Percentiles rank a stretch among this genome's conserved stretches.
Conservation (phyloP, 1,284 basidiomycete genomes). For the Laetiporus sulphureus region DNA sequence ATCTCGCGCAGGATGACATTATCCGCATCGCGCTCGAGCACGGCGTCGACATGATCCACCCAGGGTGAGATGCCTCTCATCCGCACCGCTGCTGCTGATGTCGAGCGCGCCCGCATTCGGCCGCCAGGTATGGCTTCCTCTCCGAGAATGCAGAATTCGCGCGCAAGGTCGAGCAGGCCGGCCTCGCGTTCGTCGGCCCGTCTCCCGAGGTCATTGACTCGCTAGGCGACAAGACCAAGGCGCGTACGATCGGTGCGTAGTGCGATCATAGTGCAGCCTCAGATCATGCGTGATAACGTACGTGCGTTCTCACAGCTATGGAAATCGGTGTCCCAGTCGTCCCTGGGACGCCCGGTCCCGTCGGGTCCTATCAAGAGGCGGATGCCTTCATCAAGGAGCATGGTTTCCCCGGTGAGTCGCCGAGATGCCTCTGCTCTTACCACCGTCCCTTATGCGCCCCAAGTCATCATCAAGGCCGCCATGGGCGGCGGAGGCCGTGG, state of each 20-base stretch:
- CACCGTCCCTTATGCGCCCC: conserved; percentile 2
- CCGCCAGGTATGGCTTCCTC: conserved; percentile 89
- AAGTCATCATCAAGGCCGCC: conserved; percentile 95
- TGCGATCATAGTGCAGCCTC: neutral
- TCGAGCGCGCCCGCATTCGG: conserved; percentile 8
- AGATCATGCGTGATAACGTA: neutral
- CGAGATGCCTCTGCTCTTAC: neutral
- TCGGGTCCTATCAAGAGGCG: conserved; percentile 79
- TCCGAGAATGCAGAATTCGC: conserved; percentile 97
- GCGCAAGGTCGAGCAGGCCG: conserved; percentile 93
- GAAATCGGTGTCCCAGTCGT: conserved; percentile 92
- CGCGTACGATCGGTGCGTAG: conserved; percentile 69
- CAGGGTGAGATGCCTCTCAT: conserved; percentile 55
- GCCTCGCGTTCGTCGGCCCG: conserved; percentile 96
- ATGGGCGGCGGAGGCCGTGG: conserved; percentile 99
- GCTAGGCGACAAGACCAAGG: conserved; percentile 98
- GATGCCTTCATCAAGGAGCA: conserved; percentile 89
- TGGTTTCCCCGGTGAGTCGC: conserved; percentile 82
- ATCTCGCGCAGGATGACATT: conserved; percentile 97
- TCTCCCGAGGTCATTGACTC: conserved; percentile 96
- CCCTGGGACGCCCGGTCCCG: conserved; percentile 94
- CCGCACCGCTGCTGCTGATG: conserved; percentile 11
- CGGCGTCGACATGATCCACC: conserved; percentile 99
- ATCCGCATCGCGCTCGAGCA: conserved; percentile 93
- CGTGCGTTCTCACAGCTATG: conserved; percentile 47